Evolutionary conservation across 768 basidiomycete genomes (phyloP).

Genomic region (Lactarius quietus): DNA sequence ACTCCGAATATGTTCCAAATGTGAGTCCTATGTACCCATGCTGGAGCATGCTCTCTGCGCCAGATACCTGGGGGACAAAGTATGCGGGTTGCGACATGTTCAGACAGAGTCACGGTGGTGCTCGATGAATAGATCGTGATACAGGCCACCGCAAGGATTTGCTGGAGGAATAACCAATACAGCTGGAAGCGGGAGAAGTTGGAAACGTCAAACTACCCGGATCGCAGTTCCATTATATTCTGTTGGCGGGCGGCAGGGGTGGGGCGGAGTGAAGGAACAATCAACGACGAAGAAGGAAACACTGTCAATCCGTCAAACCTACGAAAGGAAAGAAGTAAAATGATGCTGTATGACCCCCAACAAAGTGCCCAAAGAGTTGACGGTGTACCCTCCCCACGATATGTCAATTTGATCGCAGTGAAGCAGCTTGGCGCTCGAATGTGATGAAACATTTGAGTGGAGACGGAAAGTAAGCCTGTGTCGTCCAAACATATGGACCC

Average conservation of each 20-base stretch:
- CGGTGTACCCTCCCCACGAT: constrained; percentile 5
- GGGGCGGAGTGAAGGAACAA: not conserved
- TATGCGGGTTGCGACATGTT: not conserved
- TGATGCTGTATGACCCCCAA: not conserved
- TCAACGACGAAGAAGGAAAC: not conserved
- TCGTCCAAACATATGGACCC: not conserved
- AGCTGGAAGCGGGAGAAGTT: constrained; percentile 1
- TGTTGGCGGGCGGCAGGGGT: constrained; percentile 9
- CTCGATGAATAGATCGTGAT: not conserved
- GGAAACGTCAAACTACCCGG: not conserved
- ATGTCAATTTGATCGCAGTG: constrained; percentile 18
- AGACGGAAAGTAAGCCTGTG: not conserved
- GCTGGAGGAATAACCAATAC: not conserved
- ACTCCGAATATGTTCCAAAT: constrained; percentile 11
- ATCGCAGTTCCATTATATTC: constrained; percentile 4
- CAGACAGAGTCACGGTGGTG: not conserved
- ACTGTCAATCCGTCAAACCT: not conserved
- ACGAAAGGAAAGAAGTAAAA: constrained; percentile 4
- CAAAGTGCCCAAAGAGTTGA: constrained; percentile 6
- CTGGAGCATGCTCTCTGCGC: constrained; percentile 17
- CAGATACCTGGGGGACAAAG: constrained; percentile 4
- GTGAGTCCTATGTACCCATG: constrained; percentile 20
- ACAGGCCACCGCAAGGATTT: not conserved
- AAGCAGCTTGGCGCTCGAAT: not conserved
- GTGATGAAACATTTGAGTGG: constrained; percentile 17